Percentiles rank a stretch among this genome's conserved stretches.
Conservation (phyloP, 1,284 basidiomycete genomes). For the Heliocybe sulcata region DNA sequence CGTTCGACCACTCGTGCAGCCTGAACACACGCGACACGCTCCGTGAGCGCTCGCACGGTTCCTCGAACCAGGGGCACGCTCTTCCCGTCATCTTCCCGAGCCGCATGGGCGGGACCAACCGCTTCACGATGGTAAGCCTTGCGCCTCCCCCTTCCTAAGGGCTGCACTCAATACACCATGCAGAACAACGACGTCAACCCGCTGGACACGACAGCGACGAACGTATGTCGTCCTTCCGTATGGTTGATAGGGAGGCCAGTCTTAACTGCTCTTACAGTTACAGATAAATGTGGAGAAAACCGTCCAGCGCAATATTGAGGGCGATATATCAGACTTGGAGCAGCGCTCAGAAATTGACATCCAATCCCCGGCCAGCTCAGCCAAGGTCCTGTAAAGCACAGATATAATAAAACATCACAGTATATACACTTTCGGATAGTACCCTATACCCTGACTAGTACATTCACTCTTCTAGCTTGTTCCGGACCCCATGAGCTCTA, state of each 20-base stretch:
- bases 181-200: constrained; percentile 8
- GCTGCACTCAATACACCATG: no score
- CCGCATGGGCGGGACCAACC: constrained; percentile 9
- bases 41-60: constrained; percentile 17
- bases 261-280: constrained; percentile 11
- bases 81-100: constrained; percentile 24
- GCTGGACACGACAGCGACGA: constrained; percentile 6
- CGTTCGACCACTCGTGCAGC: constrained; percentile 8
- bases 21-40: constrained; percentile 22
- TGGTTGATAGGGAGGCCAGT: neutral
- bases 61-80: constrained; percentile 18
- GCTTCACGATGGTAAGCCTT: constrained; percentile 11
- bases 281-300: constrained; percentile 26
- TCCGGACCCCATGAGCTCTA: no score
- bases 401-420: no score
- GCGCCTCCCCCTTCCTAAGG: no score
- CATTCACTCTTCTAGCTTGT: no score
- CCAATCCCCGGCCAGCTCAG: no score
- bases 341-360: neutral
- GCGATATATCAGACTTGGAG: neutral
- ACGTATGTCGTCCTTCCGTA: constrained; percentile 4
- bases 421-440: no score
- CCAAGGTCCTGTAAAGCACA: no score
- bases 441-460: no score
- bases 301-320: constrained; percentile 16